These are phyloP conservation scores for Solanum tacnaense DNA, from an alignment of 257 asterid genomes.

Conservation along the genomic window DNA sequence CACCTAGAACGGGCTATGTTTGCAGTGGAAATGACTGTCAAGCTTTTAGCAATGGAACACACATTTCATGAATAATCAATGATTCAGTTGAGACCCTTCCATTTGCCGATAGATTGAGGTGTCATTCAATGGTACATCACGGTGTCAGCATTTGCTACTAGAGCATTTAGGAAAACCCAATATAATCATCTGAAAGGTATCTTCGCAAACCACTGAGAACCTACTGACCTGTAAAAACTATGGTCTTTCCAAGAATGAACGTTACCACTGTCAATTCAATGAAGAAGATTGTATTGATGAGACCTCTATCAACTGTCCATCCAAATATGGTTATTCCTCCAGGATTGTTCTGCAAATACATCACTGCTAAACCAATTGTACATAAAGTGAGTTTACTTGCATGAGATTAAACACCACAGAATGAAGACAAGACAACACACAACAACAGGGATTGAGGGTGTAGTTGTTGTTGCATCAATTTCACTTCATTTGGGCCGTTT, in stretches of 20 bases:
- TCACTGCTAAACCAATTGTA: conserved; percentile 35
- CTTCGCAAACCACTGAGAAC: background rate
- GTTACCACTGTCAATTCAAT: conserved; percentile 52
- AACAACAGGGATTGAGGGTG: background rate
- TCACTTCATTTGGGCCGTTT: background rate
- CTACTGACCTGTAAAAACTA: conserved; percentile 17
- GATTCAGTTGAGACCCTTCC: background rate
- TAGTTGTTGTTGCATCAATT: background rate
- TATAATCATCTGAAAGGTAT: background rate
- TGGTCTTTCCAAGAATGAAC: conserved; percentile 66
- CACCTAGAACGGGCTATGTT: background rate
- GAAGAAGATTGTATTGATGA: conserved; percentile 75
- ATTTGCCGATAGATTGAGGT: background rate
- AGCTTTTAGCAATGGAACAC: background rate
- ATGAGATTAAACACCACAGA: background rate
- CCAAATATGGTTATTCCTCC: conserved; percentile 83
- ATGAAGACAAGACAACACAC: background rate
- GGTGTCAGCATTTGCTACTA: background rate
- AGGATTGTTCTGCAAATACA: conserved; percentile 70
- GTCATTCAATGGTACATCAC: background rate
- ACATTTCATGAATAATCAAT: background rate
- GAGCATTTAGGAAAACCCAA: background rate
- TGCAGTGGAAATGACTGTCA: background rate
- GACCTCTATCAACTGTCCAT: conserved; percentile 79
- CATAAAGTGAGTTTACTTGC: background rate